A percentile compares a stretch with the other conserved stretches of the same genome.
Conservation (phyloP, 1,139 yeast species). For the Wickerhamomyces sp. region DNA sequence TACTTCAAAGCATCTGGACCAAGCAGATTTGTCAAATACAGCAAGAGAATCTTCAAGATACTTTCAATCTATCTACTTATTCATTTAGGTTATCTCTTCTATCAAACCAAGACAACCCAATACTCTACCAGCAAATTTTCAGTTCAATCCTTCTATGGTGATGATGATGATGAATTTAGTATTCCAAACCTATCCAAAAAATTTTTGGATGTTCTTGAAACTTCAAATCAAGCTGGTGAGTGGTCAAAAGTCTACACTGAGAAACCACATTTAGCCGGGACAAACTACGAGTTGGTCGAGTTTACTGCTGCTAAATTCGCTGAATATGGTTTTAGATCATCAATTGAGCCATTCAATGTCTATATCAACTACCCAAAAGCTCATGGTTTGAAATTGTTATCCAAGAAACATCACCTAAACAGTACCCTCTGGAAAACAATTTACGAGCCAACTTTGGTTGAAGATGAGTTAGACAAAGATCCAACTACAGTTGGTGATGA, state of each 20-base stretch:
- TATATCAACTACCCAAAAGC: constrained; percentile 59
- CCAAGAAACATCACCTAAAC: no score
- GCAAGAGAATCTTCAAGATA: no score
- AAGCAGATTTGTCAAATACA: no score
- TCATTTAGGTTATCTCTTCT: no score
- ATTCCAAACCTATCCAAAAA: constrained; percentile 2
- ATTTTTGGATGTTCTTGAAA: constrained; percentile 35
- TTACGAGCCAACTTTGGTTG: constrained; percentile 62
- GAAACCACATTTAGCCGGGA: constrained; percentile 70
- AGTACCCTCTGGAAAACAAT: constrained; percentile 26
- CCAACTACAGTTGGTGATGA: constrained; percentile 52
- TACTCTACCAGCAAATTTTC: no score
- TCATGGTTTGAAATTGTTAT: constrained; percentile 42
- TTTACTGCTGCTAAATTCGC: constrained; percentile 60
- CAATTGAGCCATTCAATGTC: constrained; percentile 54
- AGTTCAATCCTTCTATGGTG: no score
- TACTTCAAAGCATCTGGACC: no score
- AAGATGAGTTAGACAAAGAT: constrained; percentile 70
- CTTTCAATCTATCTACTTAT: no score
- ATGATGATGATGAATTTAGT: neutral
- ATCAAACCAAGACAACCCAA: no score
- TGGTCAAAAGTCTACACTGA: constrained; percentile 54
- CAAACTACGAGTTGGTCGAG: constrained; percentile 55
- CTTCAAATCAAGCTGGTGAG: constrained; percentile 43
- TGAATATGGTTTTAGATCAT: constrained; percentile 53